Evolutionary conservation across 2,329 filamentous ascomycete species (phyloP), one percentile per base, ranked within the genome.

Genomic region (Escovopsis sp.): DNA sequence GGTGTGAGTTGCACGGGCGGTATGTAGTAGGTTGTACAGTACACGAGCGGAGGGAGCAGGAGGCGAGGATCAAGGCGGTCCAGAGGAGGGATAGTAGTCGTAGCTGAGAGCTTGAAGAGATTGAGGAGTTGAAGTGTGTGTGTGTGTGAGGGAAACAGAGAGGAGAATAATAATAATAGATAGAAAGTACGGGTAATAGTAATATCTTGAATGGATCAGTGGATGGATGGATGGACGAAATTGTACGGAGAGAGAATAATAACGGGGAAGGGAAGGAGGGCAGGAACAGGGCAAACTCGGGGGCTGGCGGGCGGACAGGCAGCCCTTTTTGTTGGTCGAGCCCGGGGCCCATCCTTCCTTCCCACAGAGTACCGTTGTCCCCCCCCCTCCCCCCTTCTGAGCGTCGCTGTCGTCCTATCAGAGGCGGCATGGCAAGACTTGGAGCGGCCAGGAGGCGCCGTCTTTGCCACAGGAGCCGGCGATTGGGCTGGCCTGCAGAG

Each of bases 321-420:
- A 51, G 53, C 47, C 52, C 28, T 32, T 45, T 53, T 53, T 54
- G 56, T 58, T 57, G 56, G 57, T 53, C 54, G 55, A 49, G 51
- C 48, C 42, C 47, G 47, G 35, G 41, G 28, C 11, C 28, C 28
- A 9, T 32, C 28, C 28, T 32, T 32, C 28, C 28, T 32, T 32
- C 28, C 28, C 8, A 9, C 28, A 1, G 4, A 6, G 28, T 32
- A 11, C 8, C 28, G 8, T 11, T 32, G 8, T 32, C 28, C 28
- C 28, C 28, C 41, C 34, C 34, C 18, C 34, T 36, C 6, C 18
- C 18, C 37, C 15, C 12, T 39, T 18, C 37, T 39, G n/a, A 37
- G 44, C 42, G 49, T 41, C 47, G 35, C 40, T 50, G 43, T 47
- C 50, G 53, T 52, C 59, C 53, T 61, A 61, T 61, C 48, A 55